Conservation (phyloP, 2,329 filamentous ascomycete genomes). For the Xylaria polymorpha region DNA sequence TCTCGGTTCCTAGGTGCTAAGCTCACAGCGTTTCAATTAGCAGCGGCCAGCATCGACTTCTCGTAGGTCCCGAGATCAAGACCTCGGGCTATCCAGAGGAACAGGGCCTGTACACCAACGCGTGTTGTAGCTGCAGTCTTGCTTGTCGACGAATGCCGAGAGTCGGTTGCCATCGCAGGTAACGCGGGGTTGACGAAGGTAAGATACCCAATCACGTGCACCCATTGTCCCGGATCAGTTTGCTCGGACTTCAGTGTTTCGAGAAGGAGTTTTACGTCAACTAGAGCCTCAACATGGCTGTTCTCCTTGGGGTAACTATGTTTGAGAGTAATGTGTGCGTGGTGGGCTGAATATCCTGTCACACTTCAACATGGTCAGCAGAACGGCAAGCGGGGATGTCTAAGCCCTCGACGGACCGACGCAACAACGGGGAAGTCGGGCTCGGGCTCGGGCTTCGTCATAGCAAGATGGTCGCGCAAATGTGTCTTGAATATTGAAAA, state of each 20-base stretch:
- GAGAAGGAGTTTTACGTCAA: constrained; percentile 79
- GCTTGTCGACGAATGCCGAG: constrained; percentile 4
- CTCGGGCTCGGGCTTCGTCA: constrained; percentile 16
- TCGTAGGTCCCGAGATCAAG: constrained; percentile 39
- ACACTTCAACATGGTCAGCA: constrained; percentile 56
- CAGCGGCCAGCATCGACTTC: constrained; percentile 32
- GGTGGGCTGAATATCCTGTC: constrained; percentile 61
- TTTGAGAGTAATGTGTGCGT: constrained; percentile 73
- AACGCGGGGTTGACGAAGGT: constrained; percentile 47
- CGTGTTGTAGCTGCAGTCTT: constrained; percentile 41
- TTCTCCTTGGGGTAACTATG: constrained; percentile 69
- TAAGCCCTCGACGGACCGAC: background rate
- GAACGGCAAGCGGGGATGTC: constrained; percentile 14
- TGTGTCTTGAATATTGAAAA: background rate
- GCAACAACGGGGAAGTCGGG: constrained; percentile 9
- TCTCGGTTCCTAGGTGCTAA: constrained; percentile 8
- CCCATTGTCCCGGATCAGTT: constrained; percentile 81
- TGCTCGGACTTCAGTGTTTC: constrained; percentile 71
- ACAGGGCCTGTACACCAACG: constrained; percentile 64
- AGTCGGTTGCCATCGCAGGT: background rate
- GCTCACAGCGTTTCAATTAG: constrained; percentile 14
- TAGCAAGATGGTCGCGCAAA: constrained; percentile 6
- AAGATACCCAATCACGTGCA: constrained; percentile 89
- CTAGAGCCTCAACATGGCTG: constrained; percentile 63
- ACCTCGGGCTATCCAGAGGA: constrained; percentile 38